A percentile compares a stretch with the other conserved stretches of the same genome.
phyloP scores from a whole-genome alignment of 768 basidiomycete genomes.

The Steccherinum ochraceum region DNA sequence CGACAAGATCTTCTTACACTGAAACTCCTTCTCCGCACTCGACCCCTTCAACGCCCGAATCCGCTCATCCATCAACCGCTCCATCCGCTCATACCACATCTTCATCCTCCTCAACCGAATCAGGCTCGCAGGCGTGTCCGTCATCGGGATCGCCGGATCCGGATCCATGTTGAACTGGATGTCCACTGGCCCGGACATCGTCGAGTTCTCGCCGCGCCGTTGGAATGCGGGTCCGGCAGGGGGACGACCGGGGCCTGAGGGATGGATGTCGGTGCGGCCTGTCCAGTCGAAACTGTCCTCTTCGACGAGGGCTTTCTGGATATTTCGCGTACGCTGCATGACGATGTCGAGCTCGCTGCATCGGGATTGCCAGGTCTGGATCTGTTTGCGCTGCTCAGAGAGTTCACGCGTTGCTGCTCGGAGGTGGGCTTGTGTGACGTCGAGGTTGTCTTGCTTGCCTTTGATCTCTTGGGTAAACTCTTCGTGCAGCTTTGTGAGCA shows the following conservation, averaged over 20 bases:
- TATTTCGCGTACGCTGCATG: slow-evolving; percentile 74
- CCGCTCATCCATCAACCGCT: slow-evolving; percentile 65
- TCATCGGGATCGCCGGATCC: slow-evolving; percentile 64
- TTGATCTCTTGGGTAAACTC: slow-evolving; percentile 85
- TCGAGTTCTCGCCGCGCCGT: slow-evolving; percentile 60
- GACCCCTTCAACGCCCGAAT: slow-evolving; percentile 68
- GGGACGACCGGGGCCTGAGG: slow-evolving; percentile 26
- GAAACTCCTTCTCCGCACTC: slow-evolving; percentile 83
- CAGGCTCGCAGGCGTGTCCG: slow-evolving; percentile 53
- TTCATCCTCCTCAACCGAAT: slow-evolving; percentile 71
- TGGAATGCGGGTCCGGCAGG: slow-evolving; percentile 60
- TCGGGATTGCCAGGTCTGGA: slow-evolving; percentile 66
- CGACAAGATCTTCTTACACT: slow-evolving; percentile 88
- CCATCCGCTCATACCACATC: slow-evolving; percentile 78
- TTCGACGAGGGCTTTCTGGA: slow-evolving; percentile 69
- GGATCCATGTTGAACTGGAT: slow-evolving; percentile 56
- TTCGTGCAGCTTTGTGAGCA: slow-evolving; percentile 71
- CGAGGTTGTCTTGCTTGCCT: slow-evolving; percentile 81
- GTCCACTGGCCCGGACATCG: slow-evolving; percentile 37
- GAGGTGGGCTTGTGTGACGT: slow-evolving; percentile 80
- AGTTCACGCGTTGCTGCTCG: slow-evolving; percentile 87
- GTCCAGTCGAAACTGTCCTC: slow-evolving; percentile 90
- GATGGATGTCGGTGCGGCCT: slow-evolving; percentile 53
- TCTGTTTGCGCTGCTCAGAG: slow-evolving; percentile 83
- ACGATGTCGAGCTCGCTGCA: slow-evolving; percentile 78